Conservation (phyloP, 768 basidiomycete genomes). For the Psilocybe cubensis region DNA sequence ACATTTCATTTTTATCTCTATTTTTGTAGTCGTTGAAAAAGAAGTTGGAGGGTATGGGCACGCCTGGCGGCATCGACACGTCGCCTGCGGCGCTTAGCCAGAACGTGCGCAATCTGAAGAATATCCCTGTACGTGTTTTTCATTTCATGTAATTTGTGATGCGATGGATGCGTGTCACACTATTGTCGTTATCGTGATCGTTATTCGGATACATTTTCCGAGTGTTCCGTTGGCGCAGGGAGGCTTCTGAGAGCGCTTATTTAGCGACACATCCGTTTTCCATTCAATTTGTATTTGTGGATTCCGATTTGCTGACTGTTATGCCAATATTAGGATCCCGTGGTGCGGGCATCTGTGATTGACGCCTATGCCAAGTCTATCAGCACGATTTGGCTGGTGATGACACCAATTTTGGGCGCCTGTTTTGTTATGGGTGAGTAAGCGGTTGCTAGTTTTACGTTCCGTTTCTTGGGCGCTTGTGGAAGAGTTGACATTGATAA, state of each 20-base stretch:
- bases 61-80: slow-evolving; percentile 37
- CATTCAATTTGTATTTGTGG: no score
- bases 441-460: slow-evolving; percentile 7
- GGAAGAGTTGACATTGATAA: background rate
- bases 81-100: slow-evolving; percentile 46
- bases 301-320: slow-evolving; percentile 6
- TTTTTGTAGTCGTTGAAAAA: slow-evolving; percentile 35
- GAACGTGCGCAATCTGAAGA: slow-evolving; percentile 45
- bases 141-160: background rate
- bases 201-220: background rate
- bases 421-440: slow-evolving; percentile 54
- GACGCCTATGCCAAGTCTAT: slow-evolving; percentile 70
- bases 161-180: no score
- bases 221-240: background rate
- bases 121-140: slow-evolving; percentile 43
- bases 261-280: no score
- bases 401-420: slow-evolving; percentile 58
- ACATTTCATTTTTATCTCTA: background rate
- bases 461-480: background rate
- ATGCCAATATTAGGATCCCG: slow-evolving; percentile 54
- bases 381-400: slow-evolving; percentile 65
- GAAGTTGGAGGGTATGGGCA: slow-evolving; percentile 40
- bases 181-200: background rate
- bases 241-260: background rate
- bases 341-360: slow-evolving; percentile 49